A percentile compares a stretch with the other conserved stretches of the same genome.
phyloP scores from a whole-genome alignment of 2,329 filamentous ascomycete species.

The Xylariaceae sp. region DNA sequence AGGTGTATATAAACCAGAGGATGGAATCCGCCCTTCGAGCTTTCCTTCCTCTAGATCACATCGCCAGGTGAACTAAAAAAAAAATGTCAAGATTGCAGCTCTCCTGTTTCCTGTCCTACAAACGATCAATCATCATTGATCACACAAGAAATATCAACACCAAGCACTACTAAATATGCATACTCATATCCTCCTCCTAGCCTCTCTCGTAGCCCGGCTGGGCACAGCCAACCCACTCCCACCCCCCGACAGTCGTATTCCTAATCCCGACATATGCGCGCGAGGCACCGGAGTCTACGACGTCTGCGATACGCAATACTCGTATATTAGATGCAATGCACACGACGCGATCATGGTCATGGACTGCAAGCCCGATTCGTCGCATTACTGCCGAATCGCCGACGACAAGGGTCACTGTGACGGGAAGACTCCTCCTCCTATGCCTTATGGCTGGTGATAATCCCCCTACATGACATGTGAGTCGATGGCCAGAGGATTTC shows the following conservation, averaged over 20 bases:
- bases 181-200: not conserved
- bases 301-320: conserved; percentile 21
- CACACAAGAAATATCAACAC: not conserved
- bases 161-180: conserved; percentile 14
- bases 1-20: too few species aligned
- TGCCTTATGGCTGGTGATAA: too few species aligned
- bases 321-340: conserved; percentile 19
- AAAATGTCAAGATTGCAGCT: too few species aligned
- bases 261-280: conserved; percentile 7
- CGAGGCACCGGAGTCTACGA: conserved; percentile 18
- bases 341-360: conserved; percentile 13
- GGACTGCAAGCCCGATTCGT: conserved; percentile 1
- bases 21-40: too few species aligned
- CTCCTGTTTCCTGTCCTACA: too few species aligned
- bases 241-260: not conserved
- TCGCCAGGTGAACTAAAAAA: too few species aligned
- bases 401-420: conserved; percentile 16
- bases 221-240: not conserved
- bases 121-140: too few species aligned
- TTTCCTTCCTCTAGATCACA: too few species aligned
- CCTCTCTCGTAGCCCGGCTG: not conserved
- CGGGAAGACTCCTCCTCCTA: conserved; percentile 9
- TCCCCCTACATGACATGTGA: not conserved
- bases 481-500: not conserved
- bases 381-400: conserved; percentile 14